A percentile compares a stretch with the other conserved stretches of the same genome.
Conservation (phyloP, 768 basidiomycete species). For the Rubroboletus satanas region DNA sequence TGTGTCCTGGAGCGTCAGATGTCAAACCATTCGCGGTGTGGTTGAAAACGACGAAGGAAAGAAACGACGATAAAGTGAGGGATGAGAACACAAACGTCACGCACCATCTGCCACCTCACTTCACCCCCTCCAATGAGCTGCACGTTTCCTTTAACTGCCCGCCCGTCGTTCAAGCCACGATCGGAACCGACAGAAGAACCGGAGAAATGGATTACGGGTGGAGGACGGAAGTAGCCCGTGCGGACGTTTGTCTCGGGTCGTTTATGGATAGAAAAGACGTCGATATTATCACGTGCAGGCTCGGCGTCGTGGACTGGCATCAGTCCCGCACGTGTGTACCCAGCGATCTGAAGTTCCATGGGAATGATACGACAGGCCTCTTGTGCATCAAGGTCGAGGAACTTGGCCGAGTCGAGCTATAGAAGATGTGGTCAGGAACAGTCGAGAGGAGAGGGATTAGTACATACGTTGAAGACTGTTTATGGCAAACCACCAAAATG, state of each 20-base stretch:
- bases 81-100: slow-evolving; percentile 5
- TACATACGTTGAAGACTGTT: slow-evolving; percentile 26
- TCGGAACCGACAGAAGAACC: slow-evolving; percentile 44
- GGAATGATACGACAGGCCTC: slow-evolving; percentile 56
- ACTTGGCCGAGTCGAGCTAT: slow-evolving; percentile 28
- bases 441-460: background rate
- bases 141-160: slow-evolving; percentile 42
- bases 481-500: background rate
- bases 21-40: background rate
- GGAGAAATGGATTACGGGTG: slow-evolving; percentile 49
- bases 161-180: slow-evolving; percentile 27
- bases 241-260: slow-evolving; percentile 8
- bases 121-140: slow-evolving; percentile 47
- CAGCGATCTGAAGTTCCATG: slow-evolving; percentile 40
- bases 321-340: slow-evolving; percentile 32
- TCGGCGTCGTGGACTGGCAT: slow-evolving; percentile 18
- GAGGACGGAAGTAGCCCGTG: slow-evolving; percentile 27
- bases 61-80: background rate
- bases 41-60: no score
- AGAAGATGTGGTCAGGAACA: background rate
- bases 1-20: slow-evolving; percentile 14
- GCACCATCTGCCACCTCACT: slow-evolving; percentile 50
- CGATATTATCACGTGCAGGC: slow-evolving; percentile 4
- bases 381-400: slow-evolving; percentile 28
- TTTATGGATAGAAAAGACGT: slow-evolving; percentile 8